phyloP scores from a whole-genome alignment of 768 basidiomycete species.

The Ramaria sp. region DNA sequence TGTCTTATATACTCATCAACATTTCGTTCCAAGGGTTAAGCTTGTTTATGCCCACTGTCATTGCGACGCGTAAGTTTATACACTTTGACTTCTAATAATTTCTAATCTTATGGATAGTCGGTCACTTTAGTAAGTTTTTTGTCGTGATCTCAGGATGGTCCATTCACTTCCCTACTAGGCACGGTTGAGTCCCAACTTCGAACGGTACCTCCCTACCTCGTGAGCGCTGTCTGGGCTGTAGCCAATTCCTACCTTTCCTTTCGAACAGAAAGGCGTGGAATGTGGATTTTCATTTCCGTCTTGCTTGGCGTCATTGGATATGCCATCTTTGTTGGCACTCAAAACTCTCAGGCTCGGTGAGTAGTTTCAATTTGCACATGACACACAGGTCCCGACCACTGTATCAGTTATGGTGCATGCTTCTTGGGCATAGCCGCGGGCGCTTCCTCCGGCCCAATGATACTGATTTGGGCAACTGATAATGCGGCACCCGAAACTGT shows the following conservation, averaged over 20 bases:
- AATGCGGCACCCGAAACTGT: constrained; percentile 42
- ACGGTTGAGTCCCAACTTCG: constrained; percentile 36
- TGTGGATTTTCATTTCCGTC: constrained; percentile 26
- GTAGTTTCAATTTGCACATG: not conserved
- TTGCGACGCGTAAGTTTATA: constrained; percentile 29
- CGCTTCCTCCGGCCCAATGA: constrained; percentile 29
- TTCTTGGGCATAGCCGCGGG: constrained; percentile 33
- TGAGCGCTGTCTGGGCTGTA: constrained; percentile 31
- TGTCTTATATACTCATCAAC: constrained; percentile 17
- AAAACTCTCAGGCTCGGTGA: constrained; percentile 27
- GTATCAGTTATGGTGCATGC: constrained; percentile 33
- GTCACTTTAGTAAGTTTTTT: not conserved
- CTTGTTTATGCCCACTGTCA: constrained; percentile 36
- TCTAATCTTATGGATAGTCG: constrained; percentile 14
- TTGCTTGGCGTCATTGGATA: constrained; percentile 33
- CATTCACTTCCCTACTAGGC: constrained; percentile 17
- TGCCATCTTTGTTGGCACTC: constrained; percentile 31
- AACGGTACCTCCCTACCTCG: constrained; percentile 39
- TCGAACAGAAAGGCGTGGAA: constrained; percentile 26
- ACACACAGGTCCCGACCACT: not conserved
- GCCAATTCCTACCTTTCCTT: constrained; percentile 18
- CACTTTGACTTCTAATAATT: not conserved
- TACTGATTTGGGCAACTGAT: constrained; percentile 37
- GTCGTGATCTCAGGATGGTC: no score
- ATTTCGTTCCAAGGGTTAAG: constrained; percentile 23